Evolutionary conservation across 441 rosid species (phyloP).

Genomic region (Brassica balearica): DNA sequence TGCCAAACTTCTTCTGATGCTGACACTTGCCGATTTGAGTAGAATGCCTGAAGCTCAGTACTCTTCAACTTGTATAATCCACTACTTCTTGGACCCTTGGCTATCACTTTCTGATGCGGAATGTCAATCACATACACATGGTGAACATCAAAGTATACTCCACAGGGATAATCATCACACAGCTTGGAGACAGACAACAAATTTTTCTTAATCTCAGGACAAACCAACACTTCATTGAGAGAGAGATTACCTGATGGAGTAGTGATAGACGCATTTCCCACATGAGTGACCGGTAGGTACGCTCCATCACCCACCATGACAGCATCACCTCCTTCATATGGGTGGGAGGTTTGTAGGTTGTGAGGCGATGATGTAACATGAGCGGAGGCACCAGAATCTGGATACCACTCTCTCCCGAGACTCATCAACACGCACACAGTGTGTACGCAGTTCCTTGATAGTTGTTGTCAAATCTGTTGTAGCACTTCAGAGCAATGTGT

Average conservation of each 20-base stretch:
- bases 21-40: not conserved
- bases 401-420: not conserved
- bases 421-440: not conserved
- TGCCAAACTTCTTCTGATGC: not conserved
- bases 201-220: not conserved
- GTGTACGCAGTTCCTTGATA: not conserved
- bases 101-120: not conserved
- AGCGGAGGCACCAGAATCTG: not conserved
- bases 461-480: not conserved
- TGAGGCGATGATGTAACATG: not conserved
- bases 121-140: not conserved
- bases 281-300: not conserved
- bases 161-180: not conserved
- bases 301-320: not conserved
- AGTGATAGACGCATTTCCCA: not conserved
- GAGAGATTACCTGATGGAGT: not conserved
- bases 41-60: not conserved
- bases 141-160: not conserved
- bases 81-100: not conserved
- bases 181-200: not conserved
- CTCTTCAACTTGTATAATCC: not conserved
- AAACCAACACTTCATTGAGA: not conserved
- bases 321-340: not conserved
- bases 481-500: not conserved
- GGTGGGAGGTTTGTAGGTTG: not conserved